These are phyloP conservation scores for Meripilus lineatus DNA, from an alignment of 1,284 basidiomycete genomes.

Conservation along the genomic window DNA sequence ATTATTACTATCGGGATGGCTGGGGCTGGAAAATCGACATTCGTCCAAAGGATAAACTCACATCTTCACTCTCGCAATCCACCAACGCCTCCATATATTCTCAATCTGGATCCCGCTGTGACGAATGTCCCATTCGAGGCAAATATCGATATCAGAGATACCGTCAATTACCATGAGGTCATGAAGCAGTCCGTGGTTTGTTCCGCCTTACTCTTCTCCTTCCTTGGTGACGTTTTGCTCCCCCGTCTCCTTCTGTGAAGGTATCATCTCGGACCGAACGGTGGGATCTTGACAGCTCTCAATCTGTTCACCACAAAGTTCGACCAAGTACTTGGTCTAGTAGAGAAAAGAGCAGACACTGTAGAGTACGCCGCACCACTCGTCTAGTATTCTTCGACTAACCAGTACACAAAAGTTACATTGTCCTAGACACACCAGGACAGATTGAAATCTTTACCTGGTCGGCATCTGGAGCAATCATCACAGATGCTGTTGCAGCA, in stretches of 20 bases:
- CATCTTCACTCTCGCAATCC: conserved; percentile 67
- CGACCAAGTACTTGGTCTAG: conserved; percentile 90
- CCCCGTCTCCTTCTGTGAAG: conserved; percentile 36
- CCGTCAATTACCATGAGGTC: conserved; percentile 95
- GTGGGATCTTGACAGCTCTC: conserved; percentile 94
- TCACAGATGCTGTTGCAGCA: conserved; percentile 96
- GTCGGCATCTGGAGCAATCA: conserved; percentile 98
- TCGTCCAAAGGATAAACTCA: conserved; percentile 91
- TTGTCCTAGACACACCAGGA: conserved; percentile 96
- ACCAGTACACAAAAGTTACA: conserved; percentile 54
- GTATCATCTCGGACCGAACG: conserved; percentile 98
- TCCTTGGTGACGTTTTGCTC: conserved; percentile 8
- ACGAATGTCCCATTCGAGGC: conserved; percentile 87
- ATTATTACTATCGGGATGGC: conserved; percentile 94
- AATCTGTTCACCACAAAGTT: conserved; percentile 99
- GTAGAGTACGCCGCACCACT: conserved; percentile 69
- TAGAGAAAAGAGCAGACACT: conserved; percentile 85
- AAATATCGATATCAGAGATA: conserved; percentile 98
- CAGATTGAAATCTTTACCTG: conserved; percentile 99
- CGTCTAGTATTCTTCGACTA: background rate
- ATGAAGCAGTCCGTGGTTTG: conserved; percentile 91
- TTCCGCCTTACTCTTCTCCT: conserved; percentile 14
- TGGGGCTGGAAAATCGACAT: conserved; percentile 94
- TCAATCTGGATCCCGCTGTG: conserved; percentile 98
- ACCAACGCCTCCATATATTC: conserved; percentile 82